Evolutionary conservation across 257 asterid species (phyloP).

Genomic region (Solanum gandarillasii): DNA sequence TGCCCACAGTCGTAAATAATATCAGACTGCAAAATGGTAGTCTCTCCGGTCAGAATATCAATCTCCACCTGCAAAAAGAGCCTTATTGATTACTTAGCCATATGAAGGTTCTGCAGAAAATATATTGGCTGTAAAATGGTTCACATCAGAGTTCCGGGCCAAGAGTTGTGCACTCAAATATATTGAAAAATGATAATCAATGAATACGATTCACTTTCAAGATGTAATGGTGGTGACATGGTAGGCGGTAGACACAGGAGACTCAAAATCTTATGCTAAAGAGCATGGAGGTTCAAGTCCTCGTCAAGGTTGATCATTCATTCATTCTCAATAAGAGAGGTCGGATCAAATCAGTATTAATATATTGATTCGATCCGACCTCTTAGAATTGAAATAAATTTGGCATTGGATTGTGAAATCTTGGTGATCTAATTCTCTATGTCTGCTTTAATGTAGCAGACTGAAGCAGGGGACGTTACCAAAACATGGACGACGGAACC

Average conservation of each 20-base stretch:
- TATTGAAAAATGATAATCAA: not conserved
- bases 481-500: not conserved
- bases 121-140: not conserved
- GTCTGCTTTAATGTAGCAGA: not conserved
- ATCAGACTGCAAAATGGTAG: constrained; percentile 41
- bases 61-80: constrained; percentile 47
- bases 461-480: not conserved
- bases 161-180: not conserved
- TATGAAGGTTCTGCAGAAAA: not conserved
- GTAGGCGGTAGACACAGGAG: not conserved
- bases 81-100: not conserved
- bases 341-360: not conserved
- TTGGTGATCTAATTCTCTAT: not conserved
- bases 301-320: not conserved
- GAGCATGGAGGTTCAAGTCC: not conserved
- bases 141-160: not conserved
- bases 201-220: not conserved
- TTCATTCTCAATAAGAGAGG: not conserved
- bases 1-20: constrained; percentile 75
- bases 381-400: not conserved
- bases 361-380: not conserved
- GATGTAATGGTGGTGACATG: not conserved
- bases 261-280: not conserved
- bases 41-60: constrained; percentile 50
- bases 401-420: not conserved